Conservation (phyloP, 2,329 filamentous ascomycete genomes). For the Rhinocladiella mackenziei region DNA sequence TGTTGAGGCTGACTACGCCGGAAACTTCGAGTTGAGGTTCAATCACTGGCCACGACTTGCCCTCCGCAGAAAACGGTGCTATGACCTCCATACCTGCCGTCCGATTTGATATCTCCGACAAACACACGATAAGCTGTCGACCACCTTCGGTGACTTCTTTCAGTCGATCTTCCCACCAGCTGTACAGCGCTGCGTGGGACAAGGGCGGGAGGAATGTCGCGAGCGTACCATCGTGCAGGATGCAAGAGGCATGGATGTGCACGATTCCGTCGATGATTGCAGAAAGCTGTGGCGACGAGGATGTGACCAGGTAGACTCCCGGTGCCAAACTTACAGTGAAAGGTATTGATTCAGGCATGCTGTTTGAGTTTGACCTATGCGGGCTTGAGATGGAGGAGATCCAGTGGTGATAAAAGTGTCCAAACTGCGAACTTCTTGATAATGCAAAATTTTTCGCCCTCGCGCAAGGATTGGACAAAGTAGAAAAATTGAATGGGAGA, state of each 20-base stretch:
- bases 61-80: constrained; percentile 3
- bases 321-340: neutral
- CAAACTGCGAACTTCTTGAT: too few species aligned
- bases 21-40: constrained; percentile 33
- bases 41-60: constrained; percentile 12
- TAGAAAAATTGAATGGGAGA: too few species aligned
- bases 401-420: too few species aligned
- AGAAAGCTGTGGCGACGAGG: constrained; percentile 8
- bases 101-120: constrained; percentile 33
- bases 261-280: constrained; percentile 53
- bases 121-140: constrained; percentile 53
- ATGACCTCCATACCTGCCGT: constrained; percentile 35
- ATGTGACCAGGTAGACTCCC: constrained; percentile 11
- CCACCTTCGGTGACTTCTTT: constrained; percentile 45
- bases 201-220: constrained; percentile 60
- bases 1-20: constrained; percentile 54
- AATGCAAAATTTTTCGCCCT: too few species aligned
- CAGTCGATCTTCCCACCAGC: constrained; percentile 55
- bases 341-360: neutral
- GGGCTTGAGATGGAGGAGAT: too few species aligned
- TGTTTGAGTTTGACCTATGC: too few species aligned
- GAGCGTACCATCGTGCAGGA: constrained; percentile 54
- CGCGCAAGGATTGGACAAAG: too few species aligned
- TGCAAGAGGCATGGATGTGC: constrained; percentile 56
- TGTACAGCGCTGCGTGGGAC: constrained; percentile 52